Conservation (phyloP, 1,139 yeast species). For the Candida glucosophila region DNA sequence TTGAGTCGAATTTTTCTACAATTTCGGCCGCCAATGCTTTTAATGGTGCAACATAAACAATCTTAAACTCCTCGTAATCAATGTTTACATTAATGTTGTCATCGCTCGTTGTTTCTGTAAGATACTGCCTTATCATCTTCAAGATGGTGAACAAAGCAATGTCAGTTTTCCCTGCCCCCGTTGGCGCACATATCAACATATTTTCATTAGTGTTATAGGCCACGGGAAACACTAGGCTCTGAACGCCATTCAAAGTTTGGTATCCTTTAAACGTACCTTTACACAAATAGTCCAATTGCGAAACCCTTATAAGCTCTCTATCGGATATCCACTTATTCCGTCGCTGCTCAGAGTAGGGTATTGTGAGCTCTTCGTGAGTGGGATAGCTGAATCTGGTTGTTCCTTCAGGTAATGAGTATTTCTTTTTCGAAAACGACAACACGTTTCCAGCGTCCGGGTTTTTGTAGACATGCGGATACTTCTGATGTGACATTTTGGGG, state of each 20-base stretch:
- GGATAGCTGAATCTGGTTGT: conserved; percentile 57
- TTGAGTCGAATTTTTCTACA: conserved; percentile 77
- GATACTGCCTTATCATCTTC: conserved; percentile 67
- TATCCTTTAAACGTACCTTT: conserved; percentile 80
- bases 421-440: conserved; percentile 71
- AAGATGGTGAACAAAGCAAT: conserved; percentile 83
- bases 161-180: conserved; percentile 99
- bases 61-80: conserved; percentile 76
- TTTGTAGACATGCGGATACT: conserved; percentile 85
- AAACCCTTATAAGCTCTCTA: conserved; percentile 46
- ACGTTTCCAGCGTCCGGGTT: conserved; percentile 59
- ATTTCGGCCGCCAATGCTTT: conserved; percentile 97
- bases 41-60: conserved; percentile 91
- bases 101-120: conserved; percentile 37
- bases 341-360: conserved; percentile 62
- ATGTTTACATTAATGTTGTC: conserved; percentile 49
- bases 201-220: conserved; percentile 92
- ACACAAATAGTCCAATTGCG: conserved; percentile 68
- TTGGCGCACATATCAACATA: conserved; percentile 97
- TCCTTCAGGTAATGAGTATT: conserved; percentile 72
- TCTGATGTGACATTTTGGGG: conserved; percentile 36
- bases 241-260: conserved; percentile 75
- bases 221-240: conserved; percentile 82
- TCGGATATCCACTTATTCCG: conserved; percentile 41
- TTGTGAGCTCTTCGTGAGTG: conserved; percentile 73